Evolutionary conservation across 139 green algal species (phyloP).

Genomic region (Ulvella scutata): DNA sequence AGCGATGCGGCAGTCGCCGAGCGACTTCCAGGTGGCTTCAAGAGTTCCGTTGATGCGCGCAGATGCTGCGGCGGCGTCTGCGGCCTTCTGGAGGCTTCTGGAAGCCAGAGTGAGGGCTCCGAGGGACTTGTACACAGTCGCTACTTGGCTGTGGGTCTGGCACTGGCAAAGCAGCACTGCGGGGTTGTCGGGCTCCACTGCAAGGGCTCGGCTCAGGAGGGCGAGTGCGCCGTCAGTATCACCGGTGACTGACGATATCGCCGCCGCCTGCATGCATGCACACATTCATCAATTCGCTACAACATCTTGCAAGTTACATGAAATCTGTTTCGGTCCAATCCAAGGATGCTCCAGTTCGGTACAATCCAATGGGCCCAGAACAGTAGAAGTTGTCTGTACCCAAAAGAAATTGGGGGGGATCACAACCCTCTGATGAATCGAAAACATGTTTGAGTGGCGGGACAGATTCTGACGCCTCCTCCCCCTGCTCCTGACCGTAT

Average conservation of each 20-base stretch:
- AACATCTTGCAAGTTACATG: slow-evolving; percentile 7
- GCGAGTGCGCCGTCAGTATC: background rate
- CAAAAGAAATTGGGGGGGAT: no score
- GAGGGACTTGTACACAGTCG: slow-evolving; percentile 17
- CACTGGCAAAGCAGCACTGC: slow-evolving; percentile 27
- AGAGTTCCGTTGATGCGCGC: slow-evolving; percentile 15
- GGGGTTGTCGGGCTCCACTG: slow-evolving; percentile 14
- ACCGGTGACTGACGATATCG: slow-evolving; percentile 3
- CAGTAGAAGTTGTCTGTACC: no score
- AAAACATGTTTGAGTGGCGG: no score
- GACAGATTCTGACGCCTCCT: no score
- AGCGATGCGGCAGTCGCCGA: slow-evolving; percentile 15
- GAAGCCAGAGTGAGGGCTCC: slow-evolving; percentile 31
- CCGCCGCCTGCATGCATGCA: background rate
- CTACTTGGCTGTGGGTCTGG: slow-evolving; percentile 25
- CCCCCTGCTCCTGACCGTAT: no score
- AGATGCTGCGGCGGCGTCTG: slow-evolving; percentile 4
- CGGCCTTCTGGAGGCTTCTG: slow-evolving; percentile 26
- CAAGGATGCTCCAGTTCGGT: no score
- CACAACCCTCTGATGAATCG: no score
- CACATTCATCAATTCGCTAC: background rate
- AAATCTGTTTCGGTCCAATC: slow-evolving; percentile 6
- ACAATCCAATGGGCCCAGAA: slow-evolving; percentile 9
- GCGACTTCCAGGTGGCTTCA: slow-evolving; percentile 29
- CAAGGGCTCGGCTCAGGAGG: slow-evolving; percentile 13